phyloP scores from a whole-genome alignment of 306 rosid genomes.

The Cyamopsis tetragonoloba region DNA sequence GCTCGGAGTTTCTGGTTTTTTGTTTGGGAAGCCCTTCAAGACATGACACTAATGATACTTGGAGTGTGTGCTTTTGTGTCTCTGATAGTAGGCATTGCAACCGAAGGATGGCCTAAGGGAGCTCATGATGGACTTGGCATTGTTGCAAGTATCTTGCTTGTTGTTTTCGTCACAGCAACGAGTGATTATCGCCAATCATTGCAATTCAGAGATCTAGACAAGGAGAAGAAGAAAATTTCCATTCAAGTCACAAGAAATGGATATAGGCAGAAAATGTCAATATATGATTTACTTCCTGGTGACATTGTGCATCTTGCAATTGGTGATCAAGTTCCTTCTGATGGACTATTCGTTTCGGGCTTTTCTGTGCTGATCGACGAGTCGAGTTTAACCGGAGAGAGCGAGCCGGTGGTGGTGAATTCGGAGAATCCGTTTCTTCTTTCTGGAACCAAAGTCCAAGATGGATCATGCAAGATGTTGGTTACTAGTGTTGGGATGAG shows the following conservation, averaged over 20 bases:
- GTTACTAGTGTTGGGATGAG: conserved; percentile 93
- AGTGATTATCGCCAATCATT: conserved; percentile 93
- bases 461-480: conserved; percentile 93
- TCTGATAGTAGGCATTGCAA: conserved; percentile 71
- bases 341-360: conserved; percentile 82
- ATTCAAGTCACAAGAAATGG: conserved; percentile 88
- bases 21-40: conserved; percentile 98
- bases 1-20: conserved; percentile 70
- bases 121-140: conserved; percentile 98
- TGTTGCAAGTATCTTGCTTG: conserved; percentile 87
- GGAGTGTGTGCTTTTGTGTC: conserved; percentile 89
- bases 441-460: conserved; percentile 93
- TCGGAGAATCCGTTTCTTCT: conserved; percentile 78
- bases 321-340: conserved; percentile 96
- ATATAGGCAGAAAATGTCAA: conserved; percentile 88
- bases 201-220: conserved; percentile 94
- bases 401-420: conserved; percentile 79
- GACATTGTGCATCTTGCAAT: conserved; percentile 86
- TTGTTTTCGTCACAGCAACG: conserved; percentile 89
- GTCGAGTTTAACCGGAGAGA: conserved; percentile 96
- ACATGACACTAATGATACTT: conserved; percentile 95
- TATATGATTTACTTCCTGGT: conserved; percentile 91
- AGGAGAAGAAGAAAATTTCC: conserved; percentile 87
- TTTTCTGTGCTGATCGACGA: conserved; percentile 83
- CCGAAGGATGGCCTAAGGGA: conserved; percentile 93